Percentiles rank a stretch among this genome's conserved stretches.
Conservation (phyloP, 2,329 filamentous ascomycete species). For the Trichothecium roseum region DNA sequence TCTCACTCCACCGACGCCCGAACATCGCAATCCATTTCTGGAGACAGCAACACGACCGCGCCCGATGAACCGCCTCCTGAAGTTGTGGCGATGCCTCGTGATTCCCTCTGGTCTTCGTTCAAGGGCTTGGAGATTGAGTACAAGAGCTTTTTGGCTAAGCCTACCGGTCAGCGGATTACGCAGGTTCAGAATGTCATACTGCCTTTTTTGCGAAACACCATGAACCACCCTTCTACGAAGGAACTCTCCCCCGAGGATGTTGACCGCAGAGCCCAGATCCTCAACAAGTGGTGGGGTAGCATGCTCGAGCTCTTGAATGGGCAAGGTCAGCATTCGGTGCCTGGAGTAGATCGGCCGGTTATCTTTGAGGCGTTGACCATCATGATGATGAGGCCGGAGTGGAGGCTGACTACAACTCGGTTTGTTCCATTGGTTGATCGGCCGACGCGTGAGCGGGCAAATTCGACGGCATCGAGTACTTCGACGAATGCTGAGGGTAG, state of each 20-base stretch:
- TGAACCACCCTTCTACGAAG: conserved; percentile 54
- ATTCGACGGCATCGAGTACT: conserved; percentile 36
- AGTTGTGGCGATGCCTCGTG: conserved; percentile 24
- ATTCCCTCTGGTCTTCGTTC: conserved; percentile 46
- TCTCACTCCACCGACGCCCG: conserved; percentile 20
- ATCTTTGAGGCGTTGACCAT: conserved; percentile 69
- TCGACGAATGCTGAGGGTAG: conserved; percentile 53
- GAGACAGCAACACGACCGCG: conserved; percentile 24
- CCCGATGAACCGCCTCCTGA: conserved; percentile 36
- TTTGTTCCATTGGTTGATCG: conserved; percentile 54
- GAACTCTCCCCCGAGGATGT: conserved; percentile 67
- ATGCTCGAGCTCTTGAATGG: conserved; percentile 75
- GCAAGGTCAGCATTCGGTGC: conserved; percentile 55
- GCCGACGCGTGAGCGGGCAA: conserved; percentile 28
- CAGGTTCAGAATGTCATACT: conserved; percentile 63
- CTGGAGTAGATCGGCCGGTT: conserved; percentile 72
- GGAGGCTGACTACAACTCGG: conserved; percentile 62
- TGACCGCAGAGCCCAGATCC: conserved; percentile 65
- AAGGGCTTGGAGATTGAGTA: conserved; percentile 39
- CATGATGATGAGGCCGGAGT: conserved; percentile 83
- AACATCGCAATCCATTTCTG: conserved; percentile 26
- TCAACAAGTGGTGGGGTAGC: conserved; percentile 86
- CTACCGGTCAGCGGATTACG: conserved; percentile 61
- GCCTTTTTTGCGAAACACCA: conserved; percentile 66
- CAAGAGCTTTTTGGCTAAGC: conserved; percentile 58